Base-by-base conservation (phyloP, 495 filamentous ascomycete genomes). In the Tuber umbilicatum region DNA sequence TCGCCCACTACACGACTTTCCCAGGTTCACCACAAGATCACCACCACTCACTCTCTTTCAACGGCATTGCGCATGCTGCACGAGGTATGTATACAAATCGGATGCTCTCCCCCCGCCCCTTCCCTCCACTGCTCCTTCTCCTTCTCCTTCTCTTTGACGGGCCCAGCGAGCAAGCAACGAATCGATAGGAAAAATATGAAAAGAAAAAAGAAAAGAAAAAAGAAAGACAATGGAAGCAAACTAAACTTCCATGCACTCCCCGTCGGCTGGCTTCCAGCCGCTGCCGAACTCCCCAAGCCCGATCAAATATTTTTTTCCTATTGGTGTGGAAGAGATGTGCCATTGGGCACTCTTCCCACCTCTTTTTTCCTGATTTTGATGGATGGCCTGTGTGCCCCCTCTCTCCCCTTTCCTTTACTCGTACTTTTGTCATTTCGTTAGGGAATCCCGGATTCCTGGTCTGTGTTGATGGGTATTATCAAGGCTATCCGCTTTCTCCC, bases 11-110 rank as follows among this genome's bases (percentile, higher is more conserved):
- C 35, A 69, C 47, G 38, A 31, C 68, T 72, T 72, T 77, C 43
- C 74, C 74, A 77, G 74, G 70, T 76, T 76, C 68, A 78, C 71
- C 76, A 74, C 76, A 78, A 76, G 71, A 69, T 71, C 42, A 78
- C 75, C 77, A 71, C 72, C 73, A 23, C 70, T 35, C 76, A 71
- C 73, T 64, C 73, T 64, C 73, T 74, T 45, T 60, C 27, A 64
- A 47, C 76, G 77, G 77, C 45, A 78, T 78, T 73, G 38, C 23
- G 72, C 77, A 72, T 79, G n/a, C 69, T 72, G 60, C 71, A 78
- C 42, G 60, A 19, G 38, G 14, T 31, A 64, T 64, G 55, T 60
- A 35, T 3, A 64, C 55, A 64, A 64, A 35, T 64, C 55, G 55
- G 55, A 64, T 64, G 55, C 55, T 64, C 31, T 35, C 14, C 45